Conservation (phyloP, 768 basidiomycete species). For the Chalciporus piperatus region DNA sequence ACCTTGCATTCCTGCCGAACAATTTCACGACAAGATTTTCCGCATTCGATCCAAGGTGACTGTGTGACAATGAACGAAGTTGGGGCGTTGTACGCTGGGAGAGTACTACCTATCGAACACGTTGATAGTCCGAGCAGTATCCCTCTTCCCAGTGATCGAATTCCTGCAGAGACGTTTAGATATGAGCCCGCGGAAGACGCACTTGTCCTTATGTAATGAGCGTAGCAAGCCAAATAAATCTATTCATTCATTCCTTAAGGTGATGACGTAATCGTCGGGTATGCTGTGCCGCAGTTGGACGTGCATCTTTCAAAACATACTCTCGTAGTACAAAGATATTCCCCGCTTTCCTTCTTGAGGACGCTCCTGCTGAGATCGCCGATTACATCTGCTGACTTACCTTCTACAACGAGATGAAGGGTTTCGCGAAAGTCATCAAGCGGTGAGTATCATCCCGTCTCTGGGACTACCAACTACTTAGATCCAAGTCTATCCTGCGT, state of each 20-base stretch:
- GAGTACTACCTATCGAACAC: constrained; percentile 10
- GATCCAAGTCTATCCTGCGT: background rate
- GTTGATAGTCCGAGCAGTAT: constrained; percentile 17
- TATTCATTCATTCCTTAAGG: too few relatives aligned
- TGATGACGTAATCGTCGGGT: background rate
- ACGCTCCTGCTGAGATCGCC: background rate
- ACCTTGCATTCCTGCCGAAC: constrained; percentile 18
- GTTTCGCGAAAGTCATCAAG: constrained; percentile 71
- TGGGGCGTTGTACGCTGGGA: constrained; percentile 4
- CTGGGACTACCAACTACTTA: background rate
- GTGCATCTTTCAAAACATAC: background rate
- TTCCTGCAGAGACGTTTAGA: constrained; percentile 15
- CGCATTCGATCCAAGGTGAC: constrained; percentile 26
- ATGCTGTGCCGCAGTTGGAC: background rate
- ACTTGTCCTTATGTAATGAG: too few relatives aligned
- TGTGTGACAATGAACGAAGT: constrained; percentile 16
- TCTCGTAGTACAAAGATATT: background rate
- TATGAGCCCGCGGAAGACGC: too few relatives aligned
- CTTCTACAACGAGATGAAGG: constrained; percentile 62
- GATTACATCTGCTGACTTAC: background rate
- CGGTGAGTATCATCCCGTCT: constrained; percentile 45
- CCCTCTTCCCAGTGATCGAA: constrained; percentile 8
- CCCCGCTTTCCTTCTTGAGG: background rate
- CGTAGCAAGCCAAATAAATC: too few relatives aligned
- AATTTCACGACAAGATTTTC: constrained; percentile 16